Evolutionary conservation across 1,139 yeast species (phyloP), one percentile per base, ranked within the genome.

Genomic region (Petasospora rhodanensis): DNA sequence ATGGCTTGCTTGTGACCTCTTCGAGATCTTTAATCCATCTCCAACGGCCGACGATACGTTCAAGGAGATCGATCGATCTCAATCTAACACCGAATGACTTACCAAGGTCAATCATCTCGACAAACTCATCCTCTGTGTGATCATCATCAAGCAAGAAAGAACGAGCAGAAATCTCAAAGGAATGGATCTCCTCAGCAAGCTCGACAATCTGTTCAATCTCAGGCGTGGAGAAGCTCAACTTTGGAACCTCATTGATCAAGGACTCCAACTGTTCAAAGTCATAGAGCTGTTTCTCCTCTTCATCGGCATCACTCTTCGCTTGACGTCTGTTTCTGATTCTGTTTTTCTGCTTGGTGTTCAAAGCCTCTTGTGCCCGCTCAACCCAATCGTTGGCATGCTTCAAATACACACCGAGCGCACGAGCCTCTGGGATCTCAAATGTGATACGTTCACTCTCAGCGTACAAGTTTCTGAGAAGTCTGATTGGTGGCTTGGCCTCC

Each of bases 151-250:
- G 26, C 6, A 59, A 45, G 16, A 70, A 56, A 5, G 55, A 45
- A 13, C 71, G 52, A 18, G 76, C 75, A 10, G 72, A 68, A 27
- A 63, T 56, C 41, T 73, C 78, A 53, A 70, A 82, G 31, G 66
- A 66, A 32, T 65, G 67, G 28, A 82, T 68, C 43, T 76, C 82
- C 22, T 51, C 56, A 15, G 70, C 69, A 33, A 78, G 66, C 41
- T 73, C 80, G 9, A 68, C 42, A 7, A 82, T 56, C 45, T 72
- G 78, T n/a, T 72, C 79, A 38, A 76, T 65, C 50, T 81, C 91
- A 1, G 75, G 66, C 22, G 76, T 62, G 4, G 66, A 55, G 37
- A 81, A 73, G 16, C 72, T 68, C 32, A 79, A 51, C 0, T 54
- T 47, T 1, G 77, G 72, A 7, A 79, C 70, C 31, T 64, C 64